Percentiles rank a stretch among this genome's conserved stretches.
Conservation (phyloP, 1,284 basidiomycete species). For the Cutaneotrichosporon sp. region DNA sequence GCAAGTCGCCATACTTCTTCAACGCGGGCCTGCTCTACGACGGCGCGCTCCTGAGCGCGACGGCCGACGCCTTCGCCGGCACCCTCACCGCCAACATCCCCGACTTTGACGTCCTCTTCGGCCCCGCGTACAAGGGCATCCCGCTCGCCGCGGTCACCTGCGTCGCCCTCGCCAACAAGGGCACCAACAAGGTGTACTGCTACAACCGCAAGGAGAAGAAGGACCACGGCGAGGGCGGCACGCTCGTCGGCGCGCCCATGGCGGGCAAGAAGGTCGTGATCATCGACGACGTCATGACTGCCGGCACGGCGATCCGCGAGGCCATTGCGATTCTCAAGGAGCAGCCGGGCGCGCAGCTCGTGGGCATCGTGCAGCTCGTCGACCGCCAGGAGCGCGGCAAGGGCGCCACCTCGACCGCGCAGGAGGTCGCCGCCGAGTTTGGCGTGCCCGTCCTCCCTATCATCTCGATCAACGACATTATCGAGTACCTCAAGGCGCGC, state of each 20-base stretch:
- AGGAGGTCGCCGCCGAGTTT: constrained; percentile 78
- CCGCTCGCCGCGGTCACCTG: constrained; percentile 87
- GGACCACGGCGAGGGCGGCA: constrained; percentile 95
- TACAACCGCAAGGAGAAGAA: constrained; percentile 97
- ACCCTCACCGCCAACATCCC: constrained; percentile 58
- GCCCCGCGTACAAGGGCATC: constrained; percentile 98
- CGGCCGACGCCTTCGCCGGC: constrained; percentile 84
- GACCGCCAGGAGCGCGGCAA: constrained; percentile 86
- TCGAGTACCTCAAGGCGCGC: constrained; percentile 74
- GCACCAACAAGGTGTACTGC: constrained; percentile 56
- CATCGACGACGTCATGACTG: constrained; percentile 96
- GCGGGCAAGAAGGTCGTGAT: constrained; percentile 83
- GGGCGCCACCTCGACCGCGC: constrained; percentile 68
- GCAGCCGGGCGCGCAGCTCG: constrained; percentile 70
- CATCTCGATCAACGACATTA: constrained; percentile 78
- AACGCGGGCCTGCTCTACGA: constrained; percentile 88
- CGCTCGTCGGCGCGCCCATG: constrained; percentile 81
- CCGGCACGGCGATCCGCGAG: constrained; percentile 85
- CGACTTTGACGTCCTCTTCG: constrained; percentile 87
- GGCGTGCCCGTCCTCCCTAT: constrained; percentile 72
- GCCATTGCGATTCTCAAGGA: constrained; percentile 72
- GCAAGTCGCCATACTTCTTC: constrained; percentile 94
- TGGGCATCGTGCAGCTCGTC: constrained; percentile 87
- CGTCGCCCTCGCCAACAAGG: constrained; percentile 61
- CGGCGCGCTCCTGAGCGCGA: constrained; percentile 74